phyloP scores from a whole-genome alignment of 2,329 filamentous ascomycete genomes.

The Neonectria punicea region DNA sequence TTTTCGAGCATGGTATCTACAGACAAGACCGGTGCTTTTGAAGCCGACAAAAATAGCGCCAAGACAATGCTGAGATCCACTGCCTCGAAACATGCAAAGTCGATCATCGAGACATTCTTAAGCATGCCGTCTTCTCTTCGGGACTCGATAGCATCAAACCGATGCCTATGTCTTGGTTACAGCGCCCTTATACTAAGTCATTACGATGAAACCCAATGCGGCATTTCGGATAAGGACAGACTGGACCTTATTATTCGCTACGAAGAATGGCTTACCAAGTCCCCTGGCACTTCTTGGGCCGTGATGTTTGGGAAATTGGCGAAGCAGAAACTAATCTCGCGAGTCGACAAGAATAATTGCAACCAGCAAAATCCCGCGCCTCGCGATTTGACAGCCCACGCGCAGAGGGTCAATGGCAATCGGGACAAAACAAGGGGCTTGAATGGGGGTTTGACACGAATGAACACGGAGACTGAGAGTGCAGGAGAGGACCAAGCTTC shows the following conservation, averaged over 20 bases:
- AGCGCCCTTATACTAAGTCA: slow-evolving; percentile 5
- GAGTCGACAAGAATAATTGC: neutral
- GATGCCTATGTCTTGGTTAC: slow-evolving; percentile 6
- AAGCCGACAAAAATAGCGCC: neutral
- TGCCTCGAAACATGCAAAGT: slow-evolving; percentile 7
- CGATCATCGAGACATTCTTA: slow-evolving; percentile 12
- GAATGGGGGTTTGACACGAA: neutral
- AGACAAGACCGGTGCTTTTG: neutral
- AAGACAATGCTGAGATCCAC: neutral
- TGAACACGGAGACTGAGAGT: neutral
- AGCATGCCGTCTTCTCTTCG: neutral
- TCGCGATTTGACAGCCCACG: neutral
- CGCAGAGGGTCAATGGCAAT: neutral
- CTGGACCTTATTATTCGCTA: neutral
- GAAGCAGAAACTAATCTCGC: slow-evolving; percentile 2
- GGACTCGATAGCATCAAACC: slow-evolving; percentile 3
- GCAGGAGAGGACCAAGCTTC: neutral
- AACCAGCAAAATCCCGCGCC: neutral
- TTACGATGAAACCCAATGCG: neutral
- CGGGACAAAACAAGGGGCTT: neutral
- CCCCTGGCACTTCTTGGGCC: slow-evolving; percentile 5
- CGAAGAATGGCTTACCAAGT: slow-evolving; percentile 8
- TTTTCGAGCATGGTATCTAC: neutral
- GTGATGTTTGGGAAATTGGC: slow-evolving; percentile 5
- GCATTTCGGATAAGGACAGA: neutral